These are phyloP conservation scores for Kurtzmaniella quercitrusa DNA, from an alignment of 1,139 yeast species.

Conservation along the genomic window DNA sequence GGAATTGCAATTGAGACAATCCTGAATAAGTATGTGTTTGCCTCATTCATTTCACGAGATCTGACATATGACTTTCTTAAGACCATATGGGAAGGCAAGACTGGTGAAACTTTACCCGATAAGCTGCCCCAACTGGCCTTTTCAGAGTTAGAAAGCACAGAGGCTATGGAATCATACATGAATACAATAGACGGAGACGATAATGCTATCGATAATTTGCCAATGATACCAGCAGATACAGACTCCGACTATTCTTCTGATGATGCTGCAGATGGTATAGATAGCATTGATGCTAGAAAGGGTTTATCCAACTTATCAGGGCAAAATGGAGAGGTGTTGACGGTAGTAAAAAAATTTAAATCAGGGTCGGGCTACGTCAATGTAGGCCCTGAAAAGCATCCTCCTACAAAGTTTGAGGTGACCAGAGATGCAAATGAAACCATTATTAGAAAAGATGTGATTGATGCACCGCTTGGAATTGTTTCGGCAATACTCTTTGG, in stretches of 20 bases:
- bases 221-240: slow-evolving; percentile 3
- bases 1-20: slow-evolving; percentile 76
- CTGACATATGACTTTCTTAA: slow-evolving; percentile 66
- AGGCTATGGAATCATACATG: slow-evolving; percentile 21
- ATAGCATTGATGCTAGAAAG: slow-evolving; percentile 12
- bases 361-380: slow-evolving; percentile 29
- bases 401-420: slow-evolving; percentile 26
- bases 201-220: neutral
- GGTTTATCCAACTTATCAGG: slow-evolving; percentile 8
- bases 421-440: slow-evolving; percentile 24
- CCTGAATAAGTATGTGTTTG: slow-evolving; percentile 71
- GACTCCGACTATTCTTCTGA: slow-evolving; percentile 7
- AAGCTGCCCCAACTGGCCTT: neutral
- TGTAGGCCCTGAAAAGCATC: slow-evolving; percentile 36
- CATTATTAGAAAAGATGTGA: slow-evolving; percentile 29
- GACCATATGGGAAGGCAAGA: slow-evolving; percentile 48
- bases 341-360: slow-evolving; percentile 25
- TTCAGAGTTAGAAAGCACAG: slow-evolving; percentile 7
- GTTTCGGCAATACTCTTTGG: slow-evolving; percentile 49
- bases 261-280: slow-evolving; percentile 14
- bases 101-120: slow-evolving; percentile 19
- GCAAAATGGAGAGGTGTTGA: slow-evolving; percentile 10
- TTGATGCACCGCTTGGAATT: slow-evolving; percentile 48
- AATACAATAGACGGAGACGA: slow-evolving; percentile 33
- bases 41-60: slow-evolving; percentile 84